Evolutionary conservation across 129 eudicot species (phyloP), one percentile per base, ranked within the genome.

Genomic region (Dittrichia graveolens): DNA sequence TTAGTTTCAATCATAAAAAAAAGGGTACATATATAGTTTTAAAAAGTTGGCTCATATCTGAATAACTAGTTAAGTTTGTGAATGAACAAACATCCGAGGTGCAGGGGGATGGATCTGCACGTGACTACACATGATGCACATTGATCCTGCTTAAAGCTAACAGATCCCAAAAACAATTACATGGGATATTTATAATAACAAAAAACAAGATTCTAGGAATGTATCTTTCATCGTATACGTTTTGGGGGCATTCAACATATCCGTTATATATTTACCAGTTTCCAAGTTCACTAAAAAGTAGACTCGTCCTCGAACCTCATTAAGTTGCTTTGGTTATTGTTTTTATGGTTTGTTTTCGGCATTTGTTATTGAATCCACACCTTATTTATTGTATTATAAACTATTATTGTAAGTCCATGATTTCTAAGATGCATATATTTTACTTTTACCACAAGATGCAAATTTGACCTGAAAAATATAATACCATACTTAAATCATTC

Each of bases 91-190:
- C 80, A 83, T 72, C 79, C 78, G 61, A 79, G 61, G 49, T 31
- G 66, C 38, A 37, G 48, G 63, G 58, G 24, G 74, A 31, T 75
- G 87, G 52, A 79, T 66, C 42, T 79, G 58, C 87, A 79, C 78
- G 73, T 80, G 78, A 68, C 65, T 64, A 67, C 87, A 83, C 83
- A 72, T 83, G 84, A 56, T 72, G 65, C 76, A 75, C 80, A 75
- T 82, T 67, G 64, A 71, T 65, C 40, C 19, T 18, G 61, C 74
- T 69, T 80, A 75, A 80, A 64, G 72, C 31, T 62, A 54, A 65
- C 73, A 65, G 61, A 72, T 57, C 82, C 82, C 76, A 49, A 69
- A 70, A 50, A 50, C 56, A 61, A 71, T 37, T 71, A 69, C 65
- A 69, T 62, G 53, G 44, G 40, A 69, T 14, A 31, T 59, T n/a